Conservation (phyloP, 2,329 filamentous ascomycete species). For the Laburnicola sp. region DNA sequence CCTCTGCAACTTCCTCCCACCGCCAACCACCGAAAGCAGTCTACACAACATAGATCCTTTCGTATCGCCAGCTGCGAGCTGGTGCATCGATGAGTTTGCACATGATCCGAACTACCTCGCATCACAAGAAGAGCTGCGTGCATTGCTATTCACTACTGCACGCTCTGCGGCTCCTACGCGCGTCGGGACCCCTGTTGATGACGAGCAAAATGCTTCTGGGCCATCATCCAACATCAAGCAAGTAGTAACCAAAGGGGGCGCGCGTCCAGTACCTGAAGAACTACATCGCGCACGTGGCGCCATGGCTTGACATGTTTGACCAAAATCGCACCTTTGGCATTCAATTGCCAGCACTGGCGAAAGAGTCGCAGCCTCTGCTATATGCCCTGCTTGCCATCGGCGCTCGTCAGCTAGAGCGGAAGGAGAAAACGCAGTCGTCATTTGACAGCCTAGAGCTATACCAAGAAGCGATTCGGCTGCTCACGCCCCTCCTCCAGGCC, state of each 20-base stretch:
- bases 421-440: conserved; percentile 45
- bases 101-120: conserved; percentile 34
- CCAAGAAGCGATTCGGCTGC: conserved; percentile 55
- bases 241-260: conserved; percentile 24
- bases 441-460: conserved; percentile 55
- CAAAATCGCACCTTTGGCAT: conserved; percentile 53
- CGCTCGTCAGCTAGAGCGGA: conserved; percentile 56
- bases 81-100: conserved; percentile 33
- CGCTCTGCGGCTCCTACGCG: conserved; percentile 31
- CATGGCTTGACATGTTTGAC: conserved; percentile 58
- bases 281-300: conserved; percentile 34
- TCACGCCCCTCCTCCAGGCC: conserved; percentile 54
- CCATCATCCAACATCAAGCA: conserved; percentile 22
- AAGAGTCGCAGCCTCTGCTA: conserved; percentile 49
- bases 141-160: conserved; percentile 34
- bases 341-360: conserved; percentile 53
- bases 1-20: conserved; percentile 8
- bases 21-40: conserved; percentile 4
- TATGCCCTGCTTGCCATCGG: conserved; percentile 57
- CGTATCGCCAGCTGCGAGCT: conserved; percentile 28
- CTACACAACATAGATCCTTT: conserved; percentile 28
- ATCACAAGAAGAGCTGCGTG: conserved; percentile 33
- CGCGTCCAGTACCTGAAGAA: conserved; percentile 35
- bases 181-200: conserved; percentile 24
- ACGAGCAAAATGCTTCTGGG: conserved; percentile 5